Conservation (phyloP, 2,329 filamentous ascomycete genomes). For the Penicillium sp. region DNA sequence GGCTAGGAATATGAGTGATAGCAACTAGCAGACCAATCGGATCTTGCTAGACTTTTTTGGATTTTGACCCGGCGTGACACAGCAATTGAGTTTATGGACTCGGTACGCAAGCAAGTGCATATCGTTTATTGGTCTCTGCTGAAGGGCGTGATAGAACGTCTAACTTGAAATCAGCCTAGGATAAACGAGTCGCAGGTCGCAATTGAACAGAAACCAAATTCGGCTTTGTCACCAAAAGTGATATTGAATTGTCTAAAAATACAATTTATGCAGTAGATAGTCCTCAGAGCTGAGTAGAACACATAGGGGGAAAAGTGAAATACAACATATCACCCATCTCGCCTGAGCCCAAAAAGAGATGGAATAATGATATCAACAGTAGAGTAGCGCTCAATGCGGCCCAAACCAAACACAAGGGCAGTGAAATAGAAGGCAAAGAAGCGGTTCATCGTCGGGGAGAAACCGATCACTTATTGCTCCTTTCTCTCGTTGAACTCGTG, state of each 20-base stretch:
- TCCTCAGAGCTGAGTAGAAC: conserved; percentile 17
- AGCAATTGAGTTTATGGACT: conserved; percentile 5
- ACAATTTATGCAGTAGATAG: conserved; percentile 31
- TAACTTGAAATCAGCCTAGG: no score
- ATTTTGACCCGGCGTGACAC: no score
- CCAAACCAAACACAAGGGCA: conserved; percentile 5
- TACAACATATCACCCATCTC: conserved; percentile 17
- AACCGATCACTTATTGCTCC: conserved; percentile 8
- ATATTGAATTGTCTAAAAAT: conserved; percentile 32
- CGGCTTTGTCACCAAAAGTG: no score
- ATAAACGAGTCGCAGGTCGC: no score
- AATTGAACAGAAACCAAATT: no score
- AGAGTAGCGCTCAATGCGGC: conserved; percentile 13
- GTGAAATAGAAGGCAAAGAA: conserved; percentile 1
- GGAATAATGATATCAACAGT: conserved; percentile 19
- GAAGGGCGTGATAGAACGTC: no score
- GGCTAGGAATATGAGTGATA: not conserved
- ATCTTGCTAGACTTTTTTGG: no score
- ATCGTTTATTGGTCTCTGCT: no score
- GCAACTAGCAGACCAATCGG: no score
- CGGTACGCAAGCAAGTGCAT: no score
- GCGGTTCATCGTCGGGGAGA: not conserved
- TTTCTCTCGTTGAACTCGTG: conserved; percentile 32
- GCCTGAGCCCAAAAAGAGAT: conserved; percentile 14
- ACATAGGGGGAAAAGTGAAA: conserved; percentile 18